Base-by-base conservation (phyloP, 75 land plant species). In the Adiantum capillusveneris region DNA sequence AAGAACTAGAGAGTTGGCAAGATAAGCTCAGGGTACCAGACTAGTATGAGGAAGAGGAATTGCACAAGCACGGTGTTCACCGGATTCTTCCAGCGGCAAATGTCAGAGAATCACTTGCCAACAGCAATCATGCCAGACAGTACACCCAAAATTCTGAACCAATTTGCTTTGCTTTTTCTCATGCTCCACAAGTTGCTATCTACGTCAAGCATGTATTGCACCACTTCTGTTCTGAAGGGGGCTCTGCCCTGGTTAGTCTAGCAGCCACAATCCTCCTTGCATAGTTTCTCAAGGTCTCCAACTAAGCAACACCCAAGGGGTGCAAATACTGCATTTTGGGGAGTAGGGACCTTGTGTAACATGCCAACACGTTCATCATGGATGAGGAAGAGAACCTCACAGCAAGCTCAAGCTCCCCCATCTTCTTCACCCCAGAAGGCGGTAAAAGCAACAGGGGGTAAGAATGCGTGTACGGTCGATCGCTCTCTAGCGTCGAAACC, bases 371-470 rank as follows among this genome's bases (percentile, higher is more conserved):
- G 39, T 90, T 86, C 20, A 76, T 44, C 11, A 74, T 20, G 19
- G 89, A 82, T 1, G 81, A 56, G 44, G 68, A 67, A 6, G 83
- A 76, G 76, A 86, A 82, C 17, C 89, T 49, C 22, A 86, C 79
- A 21, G 91, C 90, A 16, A 86, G 20, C 75, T 90, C 87, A 16
- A 90, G 73, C 65, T 86, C 91, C 13, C 96, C 96, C 90, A 90
- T 83, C 63, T 91, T 91, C 79, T 84, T 83, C 67, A 83, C 44
- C 16, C 95, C 95, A 0, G 79, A 60, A 0, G 75, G 55, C 0
- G 50, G 63, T 44, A 89, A 46, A 13, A 80, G 68, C 60, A 80
- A 57, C 24, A 89, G 56, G 0, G 95, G 95, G 52, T 89, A 89
- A 2, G 81, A 74, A 31, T 74, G 77, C 0, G 81, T 78, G 70